These are phyloP conservation scores for Juglanconis juglandina DNA, from an alignment of 2,329 filamentous ascomycete genomes.

Conservation along the genomic window DNA sequence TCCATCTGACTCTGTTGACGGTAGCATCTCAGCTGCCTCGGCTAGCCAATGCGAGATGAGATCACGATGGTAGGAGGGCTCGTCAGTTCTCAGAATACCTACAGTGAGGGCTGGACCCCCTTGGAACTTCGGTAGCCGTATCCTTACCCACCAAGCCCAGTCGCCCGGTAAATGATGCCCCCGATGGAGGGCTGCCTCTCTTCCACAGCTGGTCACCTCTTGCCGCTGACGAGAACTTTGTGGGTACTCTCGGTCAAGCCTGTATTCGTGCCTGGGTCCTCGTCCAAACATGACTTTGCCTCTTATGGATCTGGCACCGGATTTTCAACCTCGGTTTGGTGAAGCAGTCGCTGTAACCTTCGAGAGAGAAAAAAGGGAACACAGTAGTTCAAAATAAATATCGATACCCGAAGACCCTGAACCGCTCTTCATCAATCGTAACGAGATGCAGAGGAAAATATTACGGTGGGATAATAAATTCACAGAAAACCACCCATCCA, in stretches of 20 bases:
- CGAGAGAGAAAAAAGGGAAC: too few species aligned
- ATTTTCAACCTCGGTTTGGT: neutral
- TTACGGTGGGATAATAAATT: neutral
- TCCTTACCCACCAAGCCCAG: neutral
- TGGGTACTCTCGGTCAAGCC: too few species aligned
- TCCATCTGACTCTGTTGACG: neutral
- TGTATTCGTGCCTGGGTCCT: too few species aligned
- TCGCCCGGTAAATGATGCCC: neutral
- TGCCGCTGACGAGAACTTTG: too few species aligned
- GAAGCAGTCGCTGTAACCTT: too few species aligned
- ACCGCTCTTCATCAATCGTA: neutral
- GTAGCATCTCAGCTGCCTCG: neutral
- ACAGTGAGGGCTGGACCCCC: neutral
- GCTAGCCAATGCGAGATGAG: neutral
- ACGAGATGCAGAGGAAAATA: neutral
- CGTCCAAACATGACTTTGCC: too few species aligned
- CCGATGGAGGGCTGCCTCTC: too few species aligned
- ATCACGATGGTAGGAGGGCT: neutral
- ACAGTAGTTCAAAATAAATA: neutral
- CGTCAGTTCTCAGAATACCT: slow-evolving; percentile 6
- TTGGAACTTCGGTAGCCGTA: neutral
- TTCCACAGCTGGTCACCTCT: too few species aligned
- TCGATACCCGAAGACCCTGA: neutral
- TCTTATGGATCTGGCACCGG: neutral
- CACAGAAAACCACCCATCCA: neutral